Evolutionary conservation across 306 rosid genomes (phyloP), one percentile per base, ranked within the genome.

Genomic region (Acacia confusa): DNA sequence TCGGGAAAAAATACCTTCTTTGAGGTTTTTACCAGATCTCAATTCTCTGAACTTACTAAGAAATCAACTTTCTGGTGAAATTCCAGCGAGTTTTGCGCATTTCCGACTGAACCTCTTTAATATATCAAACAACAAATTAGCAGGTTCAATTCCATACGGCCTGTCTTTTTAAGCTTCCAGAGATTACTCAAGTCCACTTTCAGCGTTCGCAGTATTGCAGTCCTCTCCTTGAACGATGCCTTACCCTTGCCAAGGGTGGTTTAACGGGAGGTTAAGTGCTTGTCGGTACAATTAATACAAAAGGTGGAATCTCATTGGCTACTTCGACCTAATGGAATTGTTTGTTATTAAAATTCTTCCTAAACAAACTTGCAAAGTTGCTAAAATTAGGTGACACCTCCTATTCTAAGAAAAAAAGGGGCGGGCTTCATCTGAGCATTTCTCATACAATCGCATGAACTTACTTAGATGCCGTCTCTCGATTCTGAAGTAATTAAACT

Each of bases 91-190:
- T 53, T 79, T 95, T 27, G 82, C 89, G 0, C 83, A 80, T 16
- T 86, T 91, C 20, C 80, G 84, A 75, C 75, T 95, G 6, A 95
- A 98, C 76, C 82, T 87, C n/a, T 87, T 95, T 52, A 97, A 95
- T 72, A 79, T 95, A 1, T 93, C 98, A 0, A 11, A 87, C 66
- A 95, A 95, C 82, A 53, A 45, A 13, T 82, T 95, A 43, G 63
- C 83, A 0, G 99, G 99, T 75, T 28, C 74, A 3, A 78, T 95
- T 14, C 99, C 99, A 4, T 74, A 76, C 40, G 79, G 90, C 55
- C 84, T 95, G 12, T 85, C 86, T 0, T 80, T 89, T 4, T 87
- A 81, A 72, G 99, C 97, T 40, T 95, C 38, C 7, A 36, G 38
- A 36, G 38, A 36, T 36, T 36, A 36, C 38, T 36, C 38, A 36